These are phyloP conservation scores for Monosporozyma solicola DNA, from an alignment of 805 yeast genomes.

Conservation along the genomic window DNA sequence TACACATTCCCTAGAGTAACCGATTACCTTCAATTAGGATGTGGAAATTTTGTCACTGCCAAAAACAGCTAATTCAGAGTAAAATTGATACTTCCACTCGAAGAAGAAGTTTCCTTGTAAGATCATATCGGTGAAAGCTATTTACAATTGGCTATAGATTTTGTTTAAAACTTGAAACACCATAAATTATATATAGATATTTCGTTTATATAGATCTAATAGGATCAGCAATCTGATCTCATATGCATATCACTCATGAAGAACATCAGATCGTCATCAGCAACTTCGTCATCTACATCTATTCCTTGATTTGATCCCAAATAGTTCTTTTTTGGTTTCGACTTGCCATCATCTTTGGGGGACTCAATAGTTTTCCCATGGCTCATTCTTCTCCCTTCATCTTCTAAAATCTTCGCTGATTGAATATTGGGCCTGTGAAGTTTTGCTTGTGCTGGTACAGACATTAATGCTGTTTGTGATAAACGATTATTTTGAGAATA, in stretches of 20 bases:
- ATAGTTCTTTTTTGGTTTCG: background rate
- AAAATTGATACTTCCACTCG: too few species aligned
- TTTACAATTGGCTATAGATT: background rate
- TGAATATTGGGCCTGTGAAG: slow-evolving; percentile 23
- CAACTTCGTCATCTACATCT: slow-evolving; percentile 34
- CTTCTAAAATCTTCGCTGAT: slow-evolving; percentile 12
- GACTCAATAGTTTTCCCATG: background rate
- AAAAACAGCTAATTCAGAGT: too few species aligned
- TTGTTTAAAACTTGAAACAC: background rate
- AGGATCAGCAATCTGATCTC: background rate
- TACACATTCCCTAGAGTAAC: too few species aligned
- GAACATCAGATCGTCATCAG: slow-evolving; percentile 58
- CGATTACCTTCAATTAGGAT: too few species aligned
- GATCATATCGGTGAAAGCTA: background rate
- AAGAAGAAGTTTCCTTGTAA: too few species aligned
- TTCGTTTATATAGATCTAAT: background rate
- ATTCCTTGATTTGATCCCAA: slow-evolving; percentile 12
- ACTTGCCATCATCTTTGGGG: background rate
- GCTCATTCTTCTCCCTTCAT: slow-evolving; percentile 4
- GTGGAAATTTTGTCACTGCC: too few species aligned
- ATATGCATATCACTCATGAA: slow-evolving; percentile 67
- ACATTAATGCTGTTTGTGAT: slow-evolving; percentile 26
- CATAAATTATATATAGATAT: background rate
- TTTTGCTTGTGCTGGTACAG: slow-evolving; percentile 29
- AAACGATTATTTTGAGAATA: slow-evolving; percentile 22